Evolutionary conservation across 179 eudicot genomes (phyloP).

Genomic region (Spinacia oleracea): DNA sequence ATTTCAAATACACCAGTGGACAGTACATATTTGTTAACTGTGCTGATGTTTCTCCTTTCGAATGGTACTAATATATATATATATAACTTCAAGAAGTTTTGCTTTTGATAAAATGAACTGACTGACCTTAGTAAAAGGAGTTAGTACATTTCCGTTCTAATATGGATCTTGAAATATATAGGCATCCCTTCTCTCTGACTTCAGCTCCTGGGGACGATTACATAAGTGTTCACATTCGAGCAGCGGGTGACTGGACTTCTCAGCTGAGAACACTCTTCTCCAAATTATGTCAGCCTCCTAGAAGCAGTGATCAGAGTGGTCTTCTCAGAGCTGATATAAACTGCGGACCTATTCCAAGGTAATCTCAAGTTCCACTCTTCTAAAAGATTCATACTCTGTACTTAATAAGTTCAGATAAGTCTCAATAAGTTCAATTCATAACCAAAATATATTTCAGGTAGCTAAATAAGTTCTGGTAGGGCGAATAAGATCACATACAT

Average conservation of each 20-base stretch:
- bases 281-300: conserved; percentile 52
- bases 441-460: too few species aligned
- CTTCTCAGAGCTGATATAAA: conserved; percentile 52
- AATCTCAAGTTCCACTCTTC: conserved; percentile 5
- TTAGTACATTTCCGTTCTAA: conserved; percentile 11
- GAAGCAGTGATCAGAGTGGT: conserved; percentile 45
- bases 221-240: conserved; percentile 54
- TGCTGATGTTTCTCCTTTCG: conserved; percentile 60
- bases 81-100: not conserved
- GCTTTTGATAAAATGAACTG: not conserved
- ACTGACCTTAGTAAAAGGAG: not conserved
- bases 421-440: not conserved
- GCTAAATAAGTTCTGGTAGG: too few species aligned
- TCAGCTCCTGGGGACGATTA: conserved; percentile 62
- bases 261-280: conserved; percentile 51
- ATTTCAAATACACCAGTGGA: conserved; percentile 56
- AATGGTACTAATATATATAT: conserved; percentile 34
- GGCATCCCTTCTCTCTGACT: conserved; percentile 63
- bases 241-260: conserved; percentile 60
- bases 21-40: conserved; percentile 64
- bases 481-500: not conserved
- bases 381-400: not conserved
- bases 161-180: conserved; percentile 12
- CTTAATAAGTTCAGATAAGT: not conserved
- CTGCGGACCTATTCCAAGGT: conserved; percentile 41